Conservation (phyloP, 768 basidiomycete genomes). For the Pleurotus giganteus region DNA sequence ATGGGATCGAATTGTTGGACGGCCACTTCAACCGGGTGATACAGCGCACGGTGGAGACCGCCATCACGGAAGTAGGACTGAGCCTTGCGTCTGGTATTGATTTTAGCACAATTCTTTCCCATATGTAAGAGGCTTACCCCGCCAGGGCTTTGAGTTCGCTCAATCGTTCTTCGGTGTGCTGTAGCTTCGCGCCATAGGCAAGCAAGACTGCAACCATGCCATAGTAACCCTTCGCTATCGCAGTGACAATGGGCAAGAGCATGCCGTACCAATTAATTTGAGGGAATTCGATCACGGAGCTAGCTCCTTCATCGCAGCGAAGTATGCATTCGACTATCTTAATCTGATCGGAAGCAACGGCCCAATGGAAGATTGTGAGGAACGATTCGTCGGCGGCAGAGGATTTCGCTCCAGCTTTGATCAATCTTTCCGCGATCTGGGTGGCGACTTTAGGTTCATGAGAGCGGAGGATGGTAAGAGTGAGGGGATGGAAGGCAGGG, state of each 20-base stretch:
- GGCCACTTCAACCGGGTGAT: slow-evolving; percentile 37
- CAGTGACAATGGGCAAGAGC: slow-evolving; percentile 35
- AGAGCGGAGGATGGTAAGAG: slow-evolving; percentile 35
- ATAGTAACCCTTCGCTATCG: slow-evolving; percentile 31
- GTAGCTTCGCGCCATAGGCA: slow-evolving; percentile 39
- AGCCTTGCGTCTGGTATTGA: not conserved
- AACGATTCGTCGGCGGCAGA: slow-evolving; percentile 36
- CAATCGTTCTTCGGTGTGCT: slow-evolving; percentile 32
- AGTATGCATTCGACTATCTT: slow-evolving; percentile 41
- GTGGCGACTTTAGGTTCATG: slow-evolving; percentile 37
- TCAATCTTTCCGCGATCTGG: slow-evolving; percentile 36
- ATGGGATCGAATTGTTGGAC: slow-evolving; percentile 34
- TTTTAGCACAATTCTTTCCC: not conserved
- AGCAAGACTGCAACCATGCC: slow-evolving; percentile 35
- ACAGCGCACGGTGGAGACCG: slow-evolving; percentile 24
- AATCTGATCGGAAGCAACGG: slow-evolving; percentile 31
- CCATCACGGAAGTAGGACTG: not conserved
- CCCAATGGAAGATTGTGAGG: slow-evolving; percentile 40
- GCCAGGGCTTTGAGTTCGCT: slow-evolving; percentile 21
- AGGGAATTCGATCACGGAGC: slow-evolving; percentile 38
- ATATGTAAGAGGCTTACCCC: not conserved
- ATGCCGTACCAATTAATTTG: slow-evolving; percentile 22
- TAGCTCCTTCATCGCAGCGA: slow-evolving; percentile 38
- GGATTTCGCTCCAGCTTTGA: slow-evolving; percentile 39
- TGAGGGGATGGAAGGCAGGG: slow-evolving; percentile 34